These are phyloP conservation scores for Penicillium arizonense DNA, from an alignment of 495 filamentous ascomycete species.

Conservation along the genomic window DNA sequence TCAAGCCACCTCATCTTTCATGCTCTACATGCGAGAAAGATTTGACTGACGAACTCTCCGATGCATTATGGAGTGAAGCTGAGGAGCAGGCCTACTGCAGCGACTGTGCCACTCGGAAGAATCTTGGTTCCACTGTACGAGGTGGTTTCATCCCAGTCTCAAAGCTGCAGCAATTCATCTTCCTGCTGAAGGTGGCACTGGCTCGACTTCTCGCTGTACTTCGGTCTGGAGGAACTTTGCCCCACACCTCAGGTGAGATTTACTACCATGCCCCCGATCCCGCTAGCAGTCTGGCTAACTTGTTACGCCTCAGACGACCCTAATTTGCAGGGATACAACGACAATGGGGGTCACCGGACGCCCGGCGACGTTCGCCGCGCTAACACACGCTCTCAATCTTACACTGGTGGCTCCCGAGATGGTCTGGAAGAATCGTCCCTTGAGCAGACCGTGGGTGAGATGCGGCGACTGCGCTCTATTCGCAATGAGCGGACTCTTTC, in stretches of 20 bases:
- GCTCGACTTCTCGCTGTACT: constrained; percentile 87
- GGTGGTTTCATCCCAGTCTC: constrained; percentile 64
- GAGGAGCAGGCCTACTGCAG: constrained; percentile 68
- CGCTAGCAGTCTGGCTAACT: constrained; percentile 12
- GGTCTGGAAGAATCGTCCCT: constrained; percentile 71
- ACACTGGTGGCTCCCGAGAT: constrained; percentile 58
- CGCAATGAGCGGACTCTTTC: constrained; percentile 91
- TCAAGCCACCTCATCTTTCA: constrained; percentile 63
- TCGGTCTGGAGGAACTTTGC: constrained; percentile 74
- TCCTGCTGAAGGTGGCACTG: constrained; percentile 85
- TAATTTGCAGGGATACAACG: constrained; percentile 64
- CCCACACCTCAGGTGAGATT: constrained; percentile 64
- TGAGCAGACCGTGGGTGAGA: constrained; percentile 93
- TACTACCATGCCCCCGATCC: neutral
- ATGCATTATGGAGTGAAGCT: constrained; percentile 64
- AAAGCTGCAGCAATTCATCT: constrained; percentile 90
- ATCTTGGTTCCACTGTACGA: constrained; percentile 46
- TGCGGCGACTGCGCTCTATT: constrained; percentile 85
- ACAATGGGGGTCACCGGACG: constrained; percentile 59
- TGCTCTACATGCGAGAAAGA: constrained; percentile 77
- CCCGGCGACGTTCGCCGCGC: constrained; percentile 51
- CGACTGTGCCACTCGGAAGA: constrained; percentile 56
- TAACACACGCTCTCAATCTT: constrained; percentile 71
- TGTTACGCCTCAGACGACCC: constrained; percentile 61
- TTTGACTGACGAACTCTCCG: constrained; percentile 58